Conservation (phyloP, 192 early-diverging fungal species). For the Coemansia sp. region DNA sequence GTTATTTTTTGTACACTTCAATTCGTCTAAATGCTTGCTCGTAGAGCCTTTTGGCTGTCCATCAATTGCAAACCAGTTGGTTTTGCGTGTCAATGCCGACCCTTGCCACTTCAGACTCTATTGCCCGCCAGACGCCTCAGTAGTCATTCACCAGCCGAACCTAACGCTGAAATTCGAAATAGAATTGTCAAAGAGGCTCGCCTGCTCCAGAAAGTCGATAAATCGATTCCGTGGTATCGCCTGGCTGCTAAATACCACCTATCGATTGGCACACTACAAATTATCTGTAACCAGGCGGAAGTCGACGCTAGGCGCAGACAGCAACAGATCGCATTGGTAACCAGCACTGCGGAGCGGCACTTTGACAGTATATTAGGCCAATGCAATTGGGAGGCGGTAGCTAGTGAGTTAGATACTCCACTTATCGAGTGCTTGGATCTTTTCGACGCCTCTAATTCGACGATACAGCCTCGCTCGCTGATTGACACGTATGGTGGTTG, state of each 20-base stretch:
- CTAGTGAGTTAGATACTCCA: neutral
- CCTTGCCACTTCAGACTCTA: neutral
- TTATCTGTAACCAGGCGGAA: neutral
- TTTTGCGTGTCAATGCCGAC: neutral
- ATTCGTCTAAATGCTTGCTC: neutral
- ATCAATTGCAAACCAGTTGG: neutral
- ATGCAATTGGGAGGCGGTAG: neutral
- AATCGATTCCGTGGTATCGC: neutral
- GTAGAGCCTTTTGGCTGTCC: neutral
- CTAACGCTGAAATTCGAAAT: neutral
- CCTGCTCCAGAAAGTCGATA: neutral
- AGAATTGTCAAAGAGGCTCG: neutral
- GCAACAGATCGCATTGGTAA: neutral
- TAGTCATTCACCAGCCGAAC: neutral
- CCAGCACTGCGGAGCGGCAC: neutral
- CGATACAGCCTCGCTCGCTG: neutral
- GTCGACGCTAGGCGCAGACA: neutral
- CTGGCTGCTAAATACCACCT: neutral
- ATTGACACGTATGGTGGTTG: too few relatives aligned
- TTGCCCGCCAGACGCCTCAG: neutral
- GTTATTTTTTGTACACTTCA: neutral
- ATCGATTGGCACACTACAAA: neutral
- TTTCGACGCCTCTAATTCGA: neutral
- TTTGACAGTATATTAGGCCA: neutral
- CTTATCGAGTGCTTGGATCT: neutral